Base-by-base conservation (phyloP, 768 basidiomycete genomes). In the Amanita rubescens region DNA sequence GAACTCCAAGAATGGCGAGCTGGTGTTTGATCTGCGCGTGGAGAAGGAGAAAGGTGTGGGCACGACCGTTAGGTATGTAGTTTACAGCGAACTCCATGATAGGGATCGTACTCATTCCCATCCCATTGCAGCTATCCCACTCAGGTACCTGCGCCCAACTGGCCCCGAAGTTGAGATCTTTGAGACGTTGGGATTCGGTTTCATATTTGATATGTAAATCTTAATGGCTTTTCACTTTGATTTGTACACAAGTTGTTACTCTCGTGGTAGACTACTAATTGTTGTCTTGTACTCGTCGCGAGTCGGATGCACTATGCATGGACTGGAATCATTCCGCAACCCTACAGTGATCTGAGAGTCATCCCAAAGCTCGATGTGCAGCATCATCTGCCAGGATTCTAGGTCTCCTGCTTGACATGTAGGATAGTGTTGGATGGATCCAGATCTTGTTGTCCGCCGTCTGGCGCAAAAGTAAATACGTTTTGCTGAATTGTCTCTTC, bases 31-130 rank as follows among this genome's bases (percentile, higher is more conserved):
- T 59, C 81, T 97, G 61, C 80, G 88, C 1, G 83, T 97, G 9
- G 95, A 99, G 68, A 87, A 79, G 59, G 74, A 76, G 58, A 94
- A 90, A 62, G 95, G 95, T 0, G 53, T 71, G 32, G 95, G 95
- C 6, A 77, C 82, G 55, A 97, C 92, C 20, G 77, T 83, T 57
- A 83, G 87, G 87, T 93, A 65, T 57, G 84, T 66, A 37, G 41
- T 42, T 7, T 1, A 15, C 20, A 22, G 22, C 14, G 15, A n/a
- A 9, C 22, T 6, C 24, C 10, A 11, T 11, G 17, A 4, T 47
- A 2, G 30, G 5, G 30, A n/a, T 33, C 25, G 6, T 32, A 25
- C 25, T 38, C 20, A 30, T 35, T 8, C 19, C 3, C 7, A 11
- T 14, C 11, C 25, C 27, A 20, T 15, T 11, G 5, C 35, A 66